These are phyloP conservation scores for Candida easanensis DNA, from an alignment of 805 yeast genomes.

Conservation along the genomic window DNA sequence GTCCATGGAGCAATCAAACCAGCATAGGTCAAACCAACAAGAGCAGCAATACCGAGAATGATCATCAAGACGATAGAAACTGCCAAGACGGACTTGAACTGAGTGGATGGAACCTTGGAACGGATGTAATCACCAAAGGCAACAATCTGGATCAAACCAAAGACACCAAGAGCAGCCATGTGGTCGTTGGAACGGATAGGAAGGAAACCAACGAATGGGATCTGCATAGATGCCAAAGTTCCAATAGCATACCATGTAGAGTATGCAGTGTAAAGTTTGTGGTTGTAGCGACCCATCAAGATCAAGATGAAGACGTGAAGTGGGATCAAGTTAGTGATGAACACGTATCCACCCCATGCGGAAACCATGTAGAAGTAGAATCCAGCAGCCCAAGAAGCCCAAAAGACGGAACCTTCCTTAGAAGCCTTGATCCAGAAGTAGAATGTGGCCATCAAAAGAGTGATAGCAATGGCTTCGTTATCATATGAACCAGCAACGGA, in stretches of 20 bases:
- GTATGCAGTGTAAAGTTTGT: slow-evolving; percentile 82
- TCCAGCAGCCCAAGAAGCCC: slow-evolving; percentile 79
- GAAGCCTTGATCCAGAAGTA: slow-evolving; percentile 94
- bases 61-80: slow-evolving; percentile 58
- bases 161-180: slow-evolving; percentile 97
- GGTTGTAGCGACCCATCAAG: slow-evolving; percentile 90
- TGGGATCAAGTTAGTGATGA: slow-evolving; percentile 96
- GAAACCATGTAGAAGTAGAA: slow-evolving; percentile 98
- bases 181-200: slow-evolving; percentile 98
- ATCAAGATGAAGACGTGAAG: slow-evolving; percentile 87
- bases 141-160: slow-evolving; percentile 89
- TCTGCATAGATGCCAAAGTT: slow-evolving; percentile 98
- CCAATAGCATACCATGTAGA: slow-evolving; percentile 97
- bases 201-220: slow-evolving; percentile 96
- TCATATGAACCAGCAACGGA: slow-evolving; percentile 99
- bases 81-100: slow-evolving; percentile 67
- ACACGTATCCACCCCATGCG: slow-evolving; percentile 99
- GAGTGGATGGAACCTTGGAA: slow-evolving; percentile 64
- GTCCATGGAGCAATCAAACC: slow-evolving; percentile 99
- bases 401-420: slow-evolving; percentile 85
- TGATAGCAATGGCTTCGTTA: slow-evolving; percentile 98
- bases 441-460: slow-evolving; percentile 91
- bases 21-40: slow-evolving; percentile 77
- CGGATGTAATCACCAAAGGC: slow-evolving; percentile 82
- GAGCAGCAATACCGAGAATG: slow-evolving; percentile 62